Conservation (phyloP, 208 protist species). For the Strigomonas culicis region DNA sequence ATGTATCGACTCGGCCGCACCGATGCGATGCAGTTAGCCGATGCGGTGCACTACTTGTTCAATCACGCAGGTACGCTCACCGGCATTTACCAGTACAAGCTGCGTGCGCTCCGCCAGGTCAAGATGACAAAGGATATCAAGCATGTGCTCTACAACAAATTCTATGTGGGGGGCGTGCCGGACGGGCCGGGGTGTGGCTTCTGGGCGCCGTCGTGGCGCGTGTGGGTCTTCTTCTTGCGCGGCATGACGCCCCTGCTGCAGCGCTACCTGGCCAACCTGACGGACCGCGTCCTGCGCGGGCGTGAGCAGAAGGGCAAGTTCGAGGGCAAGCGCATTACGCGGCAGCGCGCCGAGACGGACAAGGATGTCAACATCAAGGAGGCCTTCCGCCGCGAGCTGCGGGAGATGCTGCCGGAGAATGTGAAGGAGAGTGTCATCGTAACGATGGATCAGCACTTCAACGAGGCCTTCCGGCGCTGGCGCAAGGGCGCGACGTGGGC, state of each 20-base stretch:
- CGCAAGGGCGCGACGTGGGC: conserved; percentile 99
- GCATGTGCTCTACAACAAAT: conserved; percentile 99
- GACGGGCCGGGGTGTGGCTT: conserved; percentile 99
- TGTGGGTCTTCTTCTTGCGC: conserved; percentile 99
- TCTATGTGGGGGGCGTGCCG: conserved; percentile 98
- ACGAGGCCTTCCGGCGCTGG: conserved; percentile 99
- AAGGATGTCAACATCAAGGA: conserved; percentile 99
- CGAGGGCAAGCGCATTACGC: conserved; percentile 99
- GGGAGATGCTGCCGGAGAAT: conserved; percentile 99
- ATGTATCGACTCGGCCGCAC: conserved; percentile 99
- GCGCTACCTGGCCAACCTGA: conserved; percentile 99
- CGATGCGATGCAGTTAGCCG: conserved; percentile 99
- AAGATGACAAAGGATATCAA: conserved; percentile 99
- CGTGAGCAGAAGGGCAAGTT: conserved; percentile 93
- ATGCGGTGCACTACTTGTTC: conserved; percentile 99
- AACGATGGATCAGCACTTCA: conserved; percentile 99
- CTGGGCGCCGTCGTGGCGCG: conserved; percentile 99
- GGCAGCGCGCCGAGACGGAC: conserved; percentile 99
- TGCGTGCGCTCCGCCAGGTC: conserved; percentile 99
- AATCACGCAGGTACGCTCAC: conserved; percentile 99
- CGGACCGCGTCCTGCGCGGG: conserved; percentile 99
- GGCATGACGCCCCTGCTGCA: conserved; percentile 99
- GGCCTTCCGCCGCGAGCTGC: conserved; percentile 99
- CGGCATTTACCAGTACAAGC: conserved; percentile 99
- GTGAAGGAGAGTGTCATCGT: conserved; percentile 95